Evolutionary conservation across 1,284 basidiomycete species (phyloP), one percentile per base, ranked within the genome.

Genomic region (Marasmius oreades): DNA sequence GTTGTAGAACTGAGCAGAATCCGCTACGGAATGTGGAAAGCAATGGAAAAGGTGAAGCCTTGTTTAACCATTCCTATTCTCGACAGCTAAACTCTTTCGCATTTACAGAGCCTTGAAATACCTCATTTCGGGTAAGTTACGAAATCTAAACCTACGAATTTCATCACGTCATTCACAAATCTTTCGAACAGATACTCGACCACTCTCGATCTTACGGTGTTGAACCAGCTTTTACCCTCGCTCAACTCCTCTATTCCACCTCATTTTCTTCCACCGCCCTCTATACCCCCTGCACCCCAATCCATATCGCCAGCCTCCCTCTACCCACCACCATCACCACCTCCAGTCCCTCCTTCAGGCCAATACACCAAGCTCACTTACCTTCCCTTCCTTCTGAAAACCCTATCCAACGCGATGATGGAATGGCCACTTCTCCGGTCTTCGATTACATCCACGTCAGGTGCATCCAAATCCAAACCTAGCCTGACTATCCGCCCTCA

Each of bases 301-400:
- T 69, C 52, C 72, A 12, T 55, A 74, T 86, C 45, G 81, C 73
- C 78, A 1, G 70, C 77, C 5, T 68, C 82, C 1, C 73, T 82
- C 55, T 70, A 53, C 72, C 77, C 2, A 39, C 63, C 47, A 18
- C 47, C 47, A 24, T 22, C 28, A 0, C 72, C 71, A 2, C 70
- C 75, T 4, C 56, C 66, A 4, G 67, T 81, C 3, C 75, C 80
- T 3, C 70, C 76, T 10, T 70, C 76, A 2, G 77, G 76, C 23
- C 79, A 80, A 45, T 90, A 80, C 70, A 73, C 78, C 31, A 82
- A 82, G 47, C 70, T 96, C 34, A 95, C 93, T 0, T 87, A 93
- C 68, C 84, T 97, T 23, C 92, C 92, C 3, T 77, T 96, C 64
- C 80, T 97, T 10, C 76, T 97, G 64, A 98, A 98, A 70, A 88